These are phyloP conservation scores for Conringia planisiliqua DNA, from an alignment of 345 rosid genomes.

Conservation along the genomic window DNA sequence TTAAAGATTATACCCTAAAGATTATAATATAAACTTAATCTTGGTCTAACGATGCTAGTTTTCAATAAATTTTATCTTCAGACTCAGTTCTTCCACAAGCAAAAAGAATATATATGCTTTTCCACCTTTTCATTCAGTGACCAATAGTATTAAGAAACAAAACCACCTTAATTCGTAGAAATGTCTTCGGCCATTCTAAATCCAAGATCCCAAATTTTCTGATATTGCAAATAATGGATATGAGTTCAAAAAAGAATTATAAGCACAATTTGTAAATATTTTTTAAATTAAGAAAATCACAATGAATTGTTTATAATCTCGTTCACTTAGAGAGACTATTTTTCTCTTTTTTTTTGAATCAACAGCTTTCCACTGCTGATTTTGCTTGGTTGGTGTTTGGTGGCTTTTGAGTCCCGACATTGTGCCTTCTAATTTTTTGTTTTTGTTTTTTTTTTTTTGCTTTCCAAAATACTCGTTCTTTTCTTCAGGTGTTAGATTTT, in stretches of 20 bases:
- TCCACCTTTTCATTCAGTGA: neutral
- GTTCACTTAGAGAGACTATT: too few species aligned
- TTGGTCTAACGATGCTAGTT: slow-evolving; percentile 21
- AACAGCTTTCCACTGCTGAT: too few species aligned
- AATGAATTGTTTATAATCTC: too few species aligned
- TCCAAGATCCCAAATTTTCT: neutral
- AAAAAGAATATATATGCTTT: neutral
- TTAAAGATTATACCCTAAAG: neutral
- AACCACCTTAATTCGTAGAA: neutral
- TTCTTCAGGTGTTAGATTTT: too few species aligned
- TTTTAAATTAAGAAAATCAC: too few species aligned
- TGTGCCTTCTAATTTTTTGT: too few species aligned
- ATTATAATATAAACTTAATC: neutral
- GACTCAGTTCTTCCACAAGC: neutral
- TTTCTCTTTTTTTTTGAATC: too few species aligned
- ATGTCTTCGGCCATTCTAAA: neutral
- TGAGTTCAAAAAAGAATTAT: neutral
- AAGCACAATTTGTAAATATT: neutral
- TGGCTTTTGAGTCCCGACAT: too few species aligned
- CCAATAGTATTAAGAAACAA: neutral
- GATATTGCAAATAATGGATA: neutral
- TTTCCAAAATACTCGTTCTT: too few species aligned
- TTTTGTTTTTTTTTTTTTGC: too few species aligned
- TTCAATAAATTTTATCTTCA: neutral
- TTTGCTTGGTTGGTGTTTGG: too few species aligned